These are phyloP conservation scores for Cadophora luteo-olivacea DNA, from an alignment of 2,329 filamentous ascomycete genomes.

Conservation along the genomic window DNA sequence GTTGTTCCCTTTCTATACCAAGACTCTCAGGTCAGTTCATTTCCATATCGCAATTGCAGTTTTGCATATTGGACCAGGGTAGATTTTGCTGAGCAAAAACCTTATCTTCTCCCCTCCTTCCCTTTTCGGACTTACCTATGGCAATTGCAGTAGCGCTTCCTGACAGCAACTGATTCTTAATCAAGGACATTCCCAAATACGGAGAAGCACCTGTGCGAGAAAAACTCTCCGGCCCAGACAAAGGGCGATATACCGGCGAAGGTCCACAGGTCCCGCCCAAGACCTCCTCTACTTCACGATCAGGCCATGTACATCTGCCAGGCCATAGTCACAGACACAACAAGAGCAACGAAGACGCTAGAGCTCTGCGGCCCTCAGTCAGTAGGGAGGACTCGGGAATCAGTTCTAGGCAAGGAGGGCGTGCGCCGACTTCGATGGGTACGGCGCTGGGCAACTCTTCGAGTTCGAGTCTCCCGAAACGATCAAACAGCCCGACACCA, in stretches of 20 bases:
- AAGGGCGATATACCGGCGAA: conserved; percentile 65
- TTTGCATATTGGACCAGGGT: not conserved
- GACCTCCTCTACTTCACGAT: conserved; percentile 68
- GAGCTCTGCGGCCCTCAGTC: conserved; percentile 71
- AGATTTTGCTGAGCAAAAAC: not conserved
- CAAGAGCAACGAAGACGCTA: conserved; percentile 70
- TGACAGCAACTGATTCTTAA: conserved; percentile 16
- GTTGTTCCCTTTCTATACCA: conserved; percentile 98
- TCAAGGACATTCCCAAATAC: conserved; percentile 75
- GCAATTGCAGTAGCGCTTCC: not conserved
- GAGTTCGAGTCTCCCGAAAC: conserved; percentile 51
- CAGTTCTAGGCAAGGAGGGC: conserved; percentile 58
- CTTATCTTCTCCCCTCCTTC: conserved; percentile 16
- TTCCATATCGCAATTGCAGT: not conserved
- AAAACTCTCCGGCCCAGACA: conserved; percentile 72
- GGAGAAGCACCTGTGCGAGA: conserved; percentile 79
- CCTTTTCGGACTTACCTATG: conserved; percentile 2
- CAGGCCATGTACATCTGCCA: conserved; percentile 67
- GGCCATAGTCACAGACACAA: conserved; percentile 72
- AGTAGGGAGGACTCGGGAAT: conserved; percentile 76
- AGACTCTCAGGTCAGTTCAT: conserved; percentile 71
- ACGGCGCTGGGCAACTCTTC: conserved; percentile 39
- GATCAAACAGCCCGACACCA: conserved; percentile 83
- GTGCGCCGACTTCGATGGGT: conserved; percentile 44
- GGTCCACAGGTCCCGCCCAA: conserved; percentile 59